Conservation (phyloP, 2,329 filamentous ascomycete genomes). For the Monilinia vaccinii-corymbosi region DNA sequence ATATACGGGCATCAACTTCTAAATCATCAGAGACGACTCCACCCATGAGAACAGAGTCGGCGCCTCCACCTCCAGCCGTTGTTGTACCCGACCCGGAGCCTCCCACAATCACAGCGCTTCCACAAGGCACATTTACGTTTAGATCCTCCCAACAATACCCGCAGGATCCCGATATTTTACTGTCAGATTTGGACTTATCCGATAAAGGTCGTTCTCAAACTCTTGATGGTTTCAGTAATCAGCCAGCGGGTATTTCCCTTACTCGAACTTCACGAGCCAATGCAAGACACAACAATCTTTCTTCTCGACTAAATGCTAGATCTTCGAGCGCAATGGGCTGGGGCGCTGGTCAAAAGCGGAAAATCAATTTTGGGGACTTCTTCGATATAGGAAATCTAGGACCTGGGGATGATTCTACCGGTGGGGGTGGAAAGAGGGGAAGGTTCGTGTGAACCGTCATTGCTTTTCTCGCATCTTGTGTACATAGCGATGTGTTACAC, state of each 20-base stretch:
- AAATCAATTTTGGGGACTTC: conserved; percentile 65
- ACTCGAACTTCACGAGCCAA: conserved; percentile 23
- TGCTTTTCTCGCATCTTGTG: background rate
- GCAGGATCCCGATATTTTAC: conserved; percentile 46
- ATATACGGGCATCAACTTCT: conserved; percentile 15
- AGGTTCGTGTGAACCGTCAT: conserved; percentile 24
- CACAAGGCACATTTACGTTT: conserved; percentile 59
- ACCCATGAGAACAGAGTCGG: conserved; percentile 28
- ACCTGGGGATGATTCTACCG: conserved; percentile 48
- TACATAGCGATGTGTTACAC: conserved; percentile 4
- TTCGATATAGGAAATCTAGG: conserved; percentile 61
- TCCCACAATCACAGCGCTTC: conserved; percentile 37
- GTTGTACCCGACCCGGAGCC: conserved; percentile 11
- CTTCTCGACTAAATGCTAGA: conserved; percentile 19
- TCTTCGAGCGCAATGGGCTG: conserved; percentile 38
- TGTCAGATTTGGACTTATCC: conserved; percentile 52
- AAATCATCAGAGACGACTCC: conserved; percentile 21
- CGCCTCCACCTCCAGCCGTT: conserved; percentile 15
- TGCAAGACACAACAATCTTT: conserved; percentile 24
- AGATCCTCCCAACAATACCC: conserved; percentile 54
- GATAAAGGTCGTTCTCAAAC: conserved; percentile 34
- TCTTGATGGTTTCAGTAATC: conserved; percentile 21
- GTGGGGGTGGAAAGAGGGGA: conserved; percentile 30
- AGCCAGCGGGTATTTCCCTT: conserved; percentile 22
- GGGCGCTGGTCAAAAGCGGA: conserved; percentile 62